These are phyloP conservation scores for Solanum pennellii DNA, from an alignment of 257 asterid genomes.

Conservation along the genomic window DNA sequence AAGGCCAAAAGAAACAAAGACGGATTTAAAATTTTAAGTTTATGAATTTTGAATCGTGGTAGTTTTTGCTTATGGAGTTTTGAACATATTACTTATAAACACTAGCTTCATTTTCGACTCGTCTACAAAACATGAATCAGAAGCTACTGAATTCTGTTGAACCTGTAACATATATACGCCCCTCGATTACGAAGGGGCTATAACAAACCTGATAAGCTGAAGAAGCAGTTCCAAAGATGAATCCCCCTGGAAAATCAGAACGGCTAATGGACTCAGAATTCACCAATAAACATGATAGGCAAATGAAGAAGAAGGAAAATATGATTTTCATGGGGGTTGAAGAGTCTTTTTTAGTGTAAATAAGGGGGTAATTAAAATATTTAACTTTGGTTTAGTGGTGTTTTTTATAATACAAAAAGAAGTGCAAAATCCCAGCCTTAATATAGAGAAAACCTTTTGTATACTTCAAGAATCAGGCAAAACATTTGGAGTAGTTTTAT, in stretches of 20 bases:
- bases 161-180: neutral
- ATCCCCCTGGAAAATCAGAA: conserved; percentile 59
- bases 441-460: neutral
- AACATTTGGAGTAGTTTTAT: neutral
- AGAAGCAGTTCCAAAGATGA: conserved; percentile 88
- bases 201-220: conserved; percentile 71
- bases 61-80: neutral
- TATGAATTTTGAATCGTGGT: neutral
- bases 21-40: neutral
- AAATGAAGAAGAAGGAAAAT: neutral
- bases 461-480: neutral
- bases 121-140: neutral
- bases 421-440: neutral
- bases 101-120: neutral
- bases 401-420: neutral
- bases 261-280: conserved; percentile 41
- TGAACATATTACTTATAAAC: neutral
- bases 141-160: neutral
- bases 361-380: neutral
- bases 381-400: neutral
- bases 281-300: neutral
- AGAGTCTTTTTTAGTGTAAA: neutral
- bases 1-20: neutral
- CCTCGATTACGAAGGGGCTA: neutral
- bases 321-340: conserved; percentile 9